Evolutionary conservation across 345 rosid species (phyloP), one percentile per base, ranked within the genome.

Genomic region (Rhizophora mangle): DNA sequence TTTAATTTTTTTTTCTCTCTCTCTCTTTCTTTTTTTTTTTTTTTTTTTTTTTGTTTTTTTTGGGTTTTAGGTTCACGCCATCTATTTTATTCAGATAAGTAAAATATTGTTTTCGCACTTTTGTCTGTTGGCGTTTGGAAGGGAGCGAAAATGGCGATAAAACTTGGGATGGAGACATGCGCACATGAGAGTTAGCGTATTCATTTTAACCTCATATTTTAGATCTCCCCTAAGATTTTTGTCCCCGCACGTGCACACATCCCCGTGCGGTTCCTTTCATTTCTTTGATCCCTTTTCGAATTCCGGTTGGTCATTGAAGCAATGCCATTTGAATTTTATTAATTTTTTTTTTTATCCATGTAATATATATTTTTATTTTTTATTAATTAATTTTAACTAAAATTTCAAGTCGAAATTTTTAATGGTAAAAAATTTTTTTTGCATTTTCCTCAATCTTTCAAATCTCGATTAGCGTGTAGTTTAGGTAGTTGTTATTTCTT

Each of bases 181-280:
- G 72, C 68, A 65, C 74, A 43, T 81, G 74, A 74, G 63, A 76
- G 69, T 62, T n/a, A 67, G 58, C 68, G 10, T 11, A 22, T 55
- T 55, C 59, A 55, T 27, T 4, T 3, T 60, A 52, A 10, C 51
- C 4, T 63, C 24, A 4, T 11, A 7, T 18, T 15, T 68, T 62
- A 32, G 76, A 73, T 56, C 24, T 56, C 49, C 64, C 64, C 68
- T 4, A 18, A 68, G 82, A 77, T 69, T 77, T 80, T 65, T 76
- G 81, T 79, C 81, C 73, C 59, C 73, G 57, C 83, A 59, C 80
- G 80, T 74, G 81, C 82, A 68, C 68, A 30, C 8, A 0, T 36
- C 51, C 18, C 27, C 18, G 15, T 31, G 20, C 59, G 26, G 27
- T 9, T 18, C 13, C 4, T n/a, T 55, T 19, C 24, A 2, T 53